phyloP scores from a whole-genome alignment of 2,329 filamentous ascomycete species.

The Fusarium sp. region DNA sequence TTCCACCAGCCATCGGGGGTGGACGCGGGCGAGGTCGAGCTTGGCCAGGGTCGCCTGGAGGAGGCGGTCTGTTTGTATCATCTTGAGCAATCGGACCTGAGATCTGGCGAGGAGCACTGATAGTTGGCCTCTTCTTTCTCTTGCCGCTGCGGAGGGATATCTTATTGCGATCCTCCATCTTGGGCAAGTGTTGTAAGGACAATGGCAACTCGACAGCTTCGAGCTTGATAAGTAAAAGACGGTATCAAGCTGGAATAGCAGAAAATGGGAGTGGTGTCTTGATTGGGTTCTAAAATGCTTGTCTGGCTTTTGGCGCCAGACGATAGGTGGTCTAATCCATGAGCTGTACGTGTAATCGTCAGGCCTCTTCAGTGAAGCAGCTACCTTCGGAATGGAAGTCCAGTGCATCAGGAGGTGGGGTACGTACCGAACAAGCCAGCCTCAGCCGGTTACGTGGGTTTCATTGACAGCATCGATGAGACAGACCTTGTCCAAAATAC shows the following conservation, averaged over 20 bases:
- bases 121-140: slow-evolving; percentile 68
- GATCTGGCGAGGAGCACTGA: slow-evolving; percentile 72
- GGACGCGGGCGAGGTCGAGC: slow-evolving; percentile 58
- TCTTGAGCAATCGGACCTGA: slow-evolving; percentile 68
- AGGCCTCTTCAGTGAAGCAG: slow-evolving; percentile 16
- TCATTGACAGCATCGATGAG: not conserved
- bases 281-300: slow-evolving; percentile 5
- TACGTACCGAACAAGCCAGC: slow-evolving; percentile 36
- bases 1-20: slow-evolving; percentile 64
- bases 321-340: slow-evolving; percentile 24
- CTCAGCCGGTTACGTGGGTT: slow-evolving; percentile 16
- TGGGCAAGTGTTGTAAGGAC: slow-evolving; percentile 28
- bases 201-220: not conserved
- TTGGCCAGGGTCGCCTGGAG: slow-evolving; percentile 39
- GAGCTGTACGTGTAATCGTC: slow-evolving; percentile 28
- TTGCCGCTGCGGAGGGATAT: slow-evolving; percentile 73
- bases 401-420: slow-evolving; percentile 33
- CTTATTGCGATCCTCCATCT: slow-evolving; percentile 69
- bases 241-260: not conserved
- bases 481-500: not conserved
- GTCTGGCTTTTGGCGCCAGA: slow-evolving; percentile 33
- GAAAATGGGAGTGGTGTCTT: slow-evolving; percentile 11
- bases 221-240: not conserved
- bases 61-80: slow-evolving; percentile 48
- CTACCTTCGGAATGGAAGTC: slow-evolving; percentile 7